Base-by-base conservation (phyloP, 495 filamentous ascomycete species). In the Durotheca rogersii region DNA sequence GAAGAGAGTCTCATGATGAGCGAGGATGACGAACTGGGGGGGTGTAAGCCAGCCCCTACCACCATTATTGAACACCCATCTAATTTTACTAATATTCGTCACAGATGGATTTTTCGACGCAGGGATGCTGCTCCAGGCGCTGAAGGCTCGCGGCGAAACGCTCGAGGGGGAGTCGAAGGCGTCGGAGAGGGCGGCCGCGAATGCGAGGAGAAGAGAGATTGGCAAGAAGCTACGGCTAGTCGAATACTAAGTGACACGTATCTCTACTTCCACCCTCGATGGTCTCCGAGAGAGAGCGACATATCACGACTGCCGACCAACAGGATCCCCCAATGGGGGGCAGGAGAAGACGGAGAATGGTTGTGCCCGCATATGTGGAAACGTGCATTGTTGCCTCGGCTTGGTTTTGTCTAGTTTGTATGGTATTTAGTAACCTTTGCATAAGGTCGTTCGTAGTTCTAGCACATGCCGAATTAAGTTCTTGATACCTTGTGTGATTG, bases 81-180 rank as follows among this genome's bases (percentile, higher is more conserved):
- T 44, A 5, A 25, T 41, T 16, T 53, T 45, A 33, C 40, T 56
- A 45, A 42, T 27, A 1, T 36, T 32, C 1, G 31, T 35, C 20
- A 25, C 58, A 96, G 90, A 96, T 75, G 90, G 90, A 29, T 95
- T 96, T 77, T 96, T 96, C 70, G 90, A 96, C 70, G 89, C 90
- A 1, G 90, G 90, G 23, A 92, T 95, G 88, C 79, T 96, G 5
- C 76, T 92, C 6, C 87, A 92, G 66, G 90, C 89, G 7, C 80
- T 95, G 19, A 91, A 90, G 65, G 85, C 75, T 11, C 62, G 78
- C 17, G 61, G 64, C 31, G 69, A 74, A 56, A 58, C 58, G 21
- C 46, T 69, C 16, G 72, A 77, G 9, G 67, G 65, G 41, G 67
- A 73, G 44, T 48, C 70, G 33, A 72, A 73, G 50, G 57, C 70